Conservation (phyloP, 352 stramenopile species). For the Pythium pyrilobum region DNA sequence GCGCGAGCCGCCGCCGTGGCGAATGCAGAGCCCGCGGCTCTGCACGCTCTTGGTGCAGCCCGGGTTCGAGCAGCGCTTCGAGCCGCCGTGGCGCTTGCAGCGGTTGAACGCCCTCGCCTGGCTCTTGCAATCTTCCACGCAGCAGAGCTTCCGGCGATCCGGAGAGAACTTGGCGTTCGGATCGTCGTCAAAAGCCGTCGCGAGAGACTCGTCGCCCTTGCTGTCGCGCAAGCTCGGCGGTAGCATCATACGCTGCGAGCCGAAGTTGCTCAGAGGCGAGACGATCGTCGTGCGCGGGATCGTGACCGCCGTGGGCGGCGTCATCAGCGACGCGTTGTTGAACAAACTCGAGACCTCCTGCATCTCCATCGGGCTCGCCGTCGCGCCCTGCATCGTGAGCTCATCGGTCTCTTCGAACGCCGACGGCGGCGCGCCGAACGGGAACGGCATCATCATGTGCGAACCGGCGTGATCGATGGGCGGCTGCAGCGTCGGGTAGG, state of each 20-base stretch:
- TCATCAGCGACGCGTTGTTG: conserved; percentile 20
- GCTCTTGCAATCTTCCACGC: conserved; percentile 67
- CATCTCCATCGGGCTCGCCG: conserved; percentile 14
- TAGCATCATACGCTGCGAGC: conserved; percentile 8
- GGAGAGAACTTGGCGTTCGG: conserved; percentile 43
- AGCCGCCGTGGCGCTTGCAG: conserved; percentile 80
- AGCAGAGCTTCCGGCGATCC: conserved; percentile 72
- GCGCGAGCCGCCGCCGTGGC: conserved; percentile 69
- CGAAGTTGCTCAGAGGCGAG: conserved; percentile 18
- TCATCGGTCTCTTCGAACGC: conserved; percentile 18
- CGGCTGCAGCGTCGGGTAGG: conserved; percentile 8
- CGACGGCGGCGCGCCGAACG: conserved; percentile 3
- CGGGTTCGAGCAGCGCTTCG: conserved; percentile 69
- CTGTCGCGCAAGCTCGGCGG: conserved; percentile 9
- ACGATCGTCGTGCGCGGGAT: conserved; percentile 21
- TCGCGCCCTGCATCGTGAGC: conserved; percentile 1
- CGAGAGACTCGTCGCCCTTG: conserved; percentile 9
- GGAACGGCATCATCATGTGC: conserved; percentile 23
- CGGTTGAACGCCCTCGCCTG: conserved; percentile 80
- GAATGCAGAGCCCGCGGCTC: conserved; percentile 53
- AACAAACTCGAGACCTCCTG: conserved; percentile 19
- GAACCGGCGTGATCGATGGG: neutral
- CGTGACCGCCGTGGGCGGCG: conserved; percentile 17
- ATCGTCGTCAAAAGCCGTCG: conserved; percentile 12
- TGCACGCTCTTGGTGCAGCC: conserved; percentile 82